phyloP scores from a whole-genome alignment of 148 eudicot species.

The Rhododendron williamsianum region DNA sequence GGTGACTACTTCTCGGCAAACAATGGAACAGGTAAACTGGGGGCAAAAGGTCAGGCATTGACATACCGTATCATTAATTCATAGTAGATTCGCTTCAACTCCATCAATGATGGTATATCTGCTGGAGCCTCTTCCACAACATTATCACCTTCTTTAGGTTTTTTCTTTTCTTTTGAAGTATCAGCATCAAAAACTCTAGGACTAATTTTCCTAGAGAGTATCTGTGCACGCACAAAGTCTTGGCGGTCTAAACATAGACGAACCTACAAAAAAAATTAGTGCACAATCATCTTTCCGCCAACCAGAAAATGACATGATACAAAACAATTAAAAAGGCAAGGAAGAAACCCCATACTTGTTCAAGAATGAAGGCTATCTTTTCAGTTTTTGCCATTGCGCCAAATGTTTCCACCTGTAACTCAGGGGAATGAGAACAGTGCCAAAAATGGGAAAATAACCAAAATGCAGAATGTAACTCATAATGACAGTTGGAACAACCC shows the following conservation, averaged over 20 bases:
- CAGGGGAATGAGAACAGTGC: constrained; percentile 1
- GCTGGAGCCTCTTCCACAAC: constrained; percentile 80
- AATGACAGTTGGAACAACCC: not conserved
- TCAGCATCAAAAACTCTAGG: constrained; percentile 86
- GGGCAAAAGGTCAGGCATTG: not conserved
- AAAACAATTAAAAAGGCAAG: not conserved
- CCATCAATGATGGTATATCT: constrained; percentile 66
- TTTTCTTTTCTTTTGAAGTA: constrained; percentile 78
- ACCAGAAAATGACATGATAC: not conserved
- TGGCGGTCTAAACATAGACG: constrained; percentile 86
- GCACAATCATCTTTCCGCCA: not conserved
- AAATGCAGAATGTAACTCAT: not conserved
- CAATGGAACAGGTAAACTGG: not conserved
- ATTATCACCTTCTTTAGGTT: constrained; percentile 77
- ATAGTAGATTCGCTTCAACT: constrained; percentile 71
- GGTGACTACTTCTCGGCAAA: not conserved
- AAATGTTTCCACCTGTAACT: constrained; percentile 82
- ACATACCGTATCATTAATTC: constrained; percentile 76
- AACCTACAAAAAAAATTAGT: constrained; percentile 40
- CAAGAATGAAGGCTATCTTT: constrained; percentile 90
- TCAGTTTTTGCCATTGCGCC: constrained; percentile 99
- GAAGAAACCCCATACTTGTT: constrained; percentile 55
- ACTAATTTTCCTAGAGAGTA: constrained; percentile 84
- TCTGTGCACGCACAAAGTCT: constrained; percentile 91
- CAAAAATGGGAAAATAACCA: not conserved